Base-by-base conservation (phyloP, 1,139 yeast species). In the Pichia sp. region DNA sequence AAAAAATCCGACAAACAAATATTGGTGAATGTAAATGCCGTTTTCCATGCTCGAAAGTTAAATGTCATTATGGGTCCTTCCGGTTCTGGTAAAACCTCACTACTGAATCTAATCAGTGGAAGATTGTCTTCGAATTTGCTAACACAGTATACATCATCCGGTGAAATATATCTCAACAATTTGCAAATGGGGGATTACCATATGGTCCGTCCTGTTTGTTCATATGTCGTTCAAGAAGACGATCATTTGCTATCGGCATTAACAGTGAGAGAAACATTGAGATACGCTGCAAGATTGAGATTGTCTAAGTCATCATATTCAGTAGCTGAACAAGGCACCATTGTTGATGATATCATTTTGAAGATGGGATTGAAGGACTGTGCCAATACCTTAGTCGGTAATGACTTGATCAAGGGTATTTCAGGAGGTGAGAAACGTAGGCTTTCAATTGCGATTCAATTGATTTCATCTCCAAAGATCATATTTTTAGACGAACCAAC, bases 51-150 rank as follows among this genome's bases (percentile, higher is more conserved):
- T 3, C 79, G 85, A 5, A 72, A 79, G 40, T 72, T 88, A n/a
- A 88, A 87, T 65, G 93, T 86, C 0, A 85, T 88, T 33, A 81
- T 88, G 85, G 96, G 96, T 0, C 96, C 96, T 0, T 85, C 94
- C 1, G 96, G 96, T 0, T 81, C 90, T 7, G 96, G 96, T 3
- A 88, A 88, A 61, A 83, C 94, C 0, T 83, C 95, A 0, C 65
- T 87, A 28, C 67, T 88, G 48, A 87, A 85, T 58, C 69, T 75
- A 42, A 69, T 88, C 37, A 82, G 94, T 14, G 80, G 83, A 20
- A 70, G 95, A 50, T 63, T 83, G 14, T 70, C 72, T 19, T 75
- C 83, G 0, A 67, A 73, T 4, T 68, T 62, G 22, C 59, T 58
- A 42, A 69, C 76, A 12, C 70, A 61, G 51, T 58, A 67, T 35